Conservation (phyloP, 2,329 filamentous ascomycete species). For the Aspergillus proliferans region DNA sequence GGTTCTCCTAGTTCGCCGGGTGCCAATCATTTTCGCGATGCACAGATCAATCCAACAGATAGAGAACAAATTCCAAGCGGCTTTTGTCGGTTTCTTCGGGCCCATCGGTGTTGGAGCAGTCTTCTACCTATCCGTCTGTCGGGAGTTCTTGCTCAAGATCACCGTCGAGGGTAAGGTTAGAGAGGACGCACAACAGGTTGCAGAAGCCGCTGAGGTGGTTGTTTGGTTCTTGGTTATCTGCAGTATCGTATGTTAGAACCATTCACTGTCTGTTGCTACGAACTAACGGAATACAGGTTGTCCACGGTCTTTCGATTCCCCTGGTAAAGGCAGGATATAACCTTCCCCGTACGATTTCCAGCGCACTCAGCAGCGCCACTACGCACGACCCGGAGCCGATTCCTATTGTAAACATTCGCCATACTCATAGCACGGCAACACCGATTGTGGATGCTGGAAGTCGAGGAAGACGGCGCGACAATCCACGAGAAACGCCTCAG, state of each 20-base stretch:
- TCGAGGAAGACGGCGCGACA: conserved; percentile 22
- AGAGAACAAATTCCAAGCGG: conserved; percentile 63
- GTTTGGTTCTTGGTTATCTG: conserved; percentile 84
- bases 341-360: conserved; percentile 42
- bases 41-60: conserved; percentile 76
- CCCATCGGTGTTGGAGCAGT: conserved; percentile 86
- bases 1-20: conserved; percentile 68
- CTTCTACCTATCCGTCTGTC: conserved; percentile 77
- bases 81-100: conserved; percentile 89
- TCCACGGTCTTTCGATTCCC: conserved; percentile 78
- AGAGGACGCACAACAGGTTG: conserved; percentile 59
- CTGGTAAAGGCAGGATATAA: conserved; percentile 48
- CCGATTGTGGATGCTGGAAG: conserved; percentile 10
- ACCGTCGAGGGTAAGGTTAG: conserved; percentile 56
- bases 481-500: conserved; percentile 9
- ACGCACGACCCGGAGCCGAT: conserved; percentile 24
- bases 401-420: conserved; percentile 18
- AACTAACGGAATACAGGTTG: conserved; percentile 45
- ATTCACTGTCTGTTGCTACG: background rate
- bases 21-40: conserved; percentile 68
- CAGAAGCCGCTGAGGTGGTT: conserved; percentile 62
- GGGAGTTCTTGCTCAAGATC: conserved; percentile 62
- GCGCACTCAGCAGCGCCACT: conserved; percentile 38
- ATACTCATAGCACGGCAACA: conserved; percentile 31
- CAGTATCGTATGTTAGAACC: conserved; percentile 56